A percentile compares a stretch with the other conserved stretches of the same genome.
phyloP scores from a whole-genome alignment of 345 rosid genomes.

The Noccaea bulbosa region DNA sequence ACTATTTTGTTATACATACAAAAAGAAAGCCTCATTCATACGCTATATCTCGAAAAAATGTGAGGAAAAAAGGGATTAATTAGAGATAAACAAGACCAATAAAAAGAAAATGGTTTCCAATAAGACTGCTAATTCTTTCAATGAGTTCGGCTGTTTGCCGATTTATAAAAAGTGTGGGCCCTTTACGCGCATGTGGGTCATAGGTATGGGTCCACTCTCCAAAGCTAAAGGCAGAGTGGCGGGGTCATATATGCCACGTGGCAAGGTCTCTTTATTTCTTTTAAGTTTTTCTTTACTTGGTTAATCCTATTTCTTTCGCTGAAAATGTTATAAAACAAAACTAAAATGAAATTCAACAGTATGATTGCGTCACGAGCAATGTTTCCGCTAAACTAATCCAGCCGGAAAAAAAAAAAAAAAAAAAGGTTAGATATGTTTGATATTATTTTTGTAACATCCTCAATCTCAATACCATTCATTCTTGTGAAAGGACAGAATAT shows the following conservation, averaged over 20 bases:
- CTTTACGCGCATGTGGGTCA: slow-evolving; percentile 36
- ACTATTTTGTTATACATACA: too few species aligned
- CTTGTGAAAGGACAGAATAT: too few species aligned
- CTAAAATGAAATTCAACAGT: slow-evolving; percentile 23
- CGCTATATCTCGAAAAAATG: too few species aligned
- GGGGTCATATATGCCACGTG: slow-evolving; percentile 39
- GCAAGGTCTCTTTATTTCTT: slow-evolving; percentile 21
- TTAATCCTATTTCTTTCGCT: slow-evolving; percentile 21
- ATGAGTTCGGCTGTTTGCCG: background rate
- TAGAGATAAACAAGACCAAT: too few species aligned
- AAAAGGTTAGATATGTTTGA: background rate
- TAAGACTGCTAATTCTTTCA: too few species aligned
- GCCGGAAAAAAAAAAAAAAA: background rate
- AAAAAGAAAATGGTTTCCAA: too few species aligned
- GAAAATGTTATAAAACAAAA: slow-evolving; percentile 7
- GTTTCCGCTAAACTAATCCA: slow-evolving; percentile 33
- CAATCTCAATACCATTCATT: too few species aligned
- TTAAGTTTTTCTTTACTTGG: background rate
- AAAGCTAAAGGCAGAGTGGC: slow-evolving; percentile 36
- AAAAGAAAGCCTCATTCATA: too few species aligned
- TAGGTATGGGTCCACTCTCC: background rate
- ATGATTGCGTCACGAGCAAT: slow-evolving; percentile 46
- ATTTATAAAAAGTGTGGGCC: background rate
- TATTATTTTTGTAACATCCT: too few species aligned
- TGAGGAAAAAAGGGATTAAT: too few species aligned